Base-by-base conservation (phyloP, 768 basidiomycete genomes). In the Lepiota brunneoincarnata region DNA sequence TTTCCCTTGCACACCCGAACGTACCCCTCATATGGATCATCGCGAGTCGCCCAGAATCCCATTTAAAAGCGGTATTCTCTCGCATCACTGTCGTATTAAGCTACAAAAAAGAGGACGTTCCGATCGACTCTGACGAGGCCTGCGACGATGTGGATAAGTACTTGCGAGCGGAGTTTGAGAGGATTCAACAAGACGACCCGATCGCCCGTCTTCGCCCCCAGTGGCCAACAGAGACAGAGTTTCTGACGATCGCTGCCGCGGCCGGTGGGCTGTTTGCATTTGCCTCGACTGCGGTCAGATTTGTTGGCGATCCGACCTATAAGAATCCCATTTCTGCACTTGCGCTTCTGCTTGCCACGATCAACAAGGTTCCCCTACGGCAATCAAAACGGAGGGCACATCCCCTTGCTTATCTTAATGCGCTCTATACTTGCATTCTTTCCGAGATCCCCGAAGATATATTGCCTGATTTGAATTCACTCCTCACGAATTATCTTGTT, bases 11-110 rank as follows among this genome's bases (percentile, higher is more conserved):
- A 6, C 12, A 15, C 2, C 31, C 24, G 4, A 18, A 38, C 3
- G 46, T 63, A 15, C 59, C 63, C 2, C 36, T 70, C 11, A 49
- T 43, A 10, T 62, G 69, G 35, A 26, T 67, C 14, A 61, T 71
- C 34, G 52, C 60, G 6, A 66, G 66, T 46, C 55, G 67, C 0
- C 64, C 66, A 2, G 69, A 69, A 40, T 43, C 57, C 3, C 54
- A 61, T 15, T 60, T 68, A 10, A 36, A 39, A 7, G 44, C 52
- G 0, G 37, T 31, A 1, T 64, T 67, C 36, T 20, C 46, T 49
- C 38, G 9, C 4, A 21, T 11, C 2, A 11, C 34, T 23, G n/a
- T 51, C 0, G 17, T 17, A 23, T 2, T 38, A 6, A 50, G 35
- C 10, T 51, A 50, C 11, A 14, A 42, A 11, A 17, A 26, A 3